Base-by-base conservation (phyloP, 1,284 basidiomycete species). In the Tylopilus orsonianus region DNA sequence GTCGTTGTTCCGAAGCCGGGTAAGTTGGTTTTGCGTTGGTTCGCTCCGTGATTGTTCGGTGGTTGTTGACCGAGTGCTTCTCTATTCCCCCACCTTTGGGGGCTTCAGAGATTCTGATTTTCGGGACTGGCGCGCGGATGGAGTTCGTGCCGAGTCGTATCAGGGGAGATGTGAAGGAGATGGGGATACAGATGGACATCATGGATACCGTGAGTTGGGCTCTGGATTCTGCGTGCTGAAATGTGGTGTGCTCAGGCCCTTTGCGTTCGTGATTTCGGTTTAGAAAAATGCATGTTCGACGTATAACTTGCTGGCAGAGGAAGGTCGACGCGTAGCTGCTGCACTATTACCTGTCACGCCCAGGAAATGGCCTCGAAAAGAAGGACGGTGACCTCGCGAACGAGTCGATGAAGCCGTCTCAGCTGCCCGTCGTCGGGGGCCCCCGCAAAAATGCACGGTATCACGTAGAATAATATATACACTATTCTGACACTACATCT, bases 121-220 rank as follows among this genome's bases (percentile, higher is more conserved):
- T 98, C 16, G 95, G 95, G 0, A 97, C 95, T 0, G 96, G 96
- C 0, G 77, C 75, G 53, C 77, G 75, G 7, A 79, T 88, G 10
- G 69, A 83, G 3, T 85, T 88, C 42, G 83, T 87, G 2, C 94
- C 95, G 13, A 75, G 78, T 5, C 69, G 70, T 22, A 67, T 97
- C 19, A 75, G 85, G 16, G 73, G 80, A 35, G 82, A 93, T 66
- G 62, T 97, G 38, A 88, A 79, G 52, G 72, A 78, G 33, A 66
- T 93, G 32, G 95, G 95, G 6, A 90, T 97, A 52, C 92, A 94
- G 61, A 70, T 95, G 39, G 96, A 98, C 57, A 77, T 93, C n/a
- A 93, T 96, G 85, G 91, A 94, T 64, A 93, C 93, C 40, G 95
- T 95, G 61, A 52, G 85, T 77, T 19, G 6, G 19, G 20, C 30